phyloP scores from a whole-genome alignment of 2,329 filamentous ascomycete species.

The Claviceps humidiphila region DNA sequence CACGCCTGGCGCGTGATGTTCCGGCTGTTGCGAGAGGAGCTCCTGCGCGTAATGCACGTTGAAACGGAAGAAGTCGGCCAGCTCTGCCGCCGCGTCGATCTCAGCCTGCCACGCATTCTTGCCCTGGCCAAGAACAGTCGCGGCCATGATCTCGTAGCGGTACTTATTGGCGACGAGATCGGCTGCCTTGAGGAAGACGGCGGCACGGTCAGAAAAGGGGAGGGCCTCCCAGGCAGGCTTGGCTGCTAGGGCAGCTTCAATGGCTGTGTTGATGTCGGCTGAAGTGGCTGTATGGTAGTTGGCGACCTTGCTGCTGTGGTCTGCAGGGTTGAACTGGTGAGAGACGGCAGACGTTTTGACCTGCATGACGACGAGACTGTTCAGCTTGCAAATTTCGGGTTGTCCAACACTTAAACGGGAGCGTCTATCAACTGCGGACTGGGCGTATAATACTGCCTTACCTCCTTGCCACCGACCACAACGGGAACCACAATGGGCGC shows the following conservation, averaged over 20 bases:
- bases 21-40: conserved; percentile 75
- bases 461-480: conserved; percentile 70
- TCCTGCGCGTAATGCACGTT: conserved; percentile 91
- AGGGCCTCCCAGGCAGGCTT: conserved; percentile 76
- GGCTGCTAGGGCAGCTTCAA: conserved; percentile 72
- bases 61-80: conserved; percentile 87
- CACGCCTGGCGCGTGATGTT: conserved; percentile 67
- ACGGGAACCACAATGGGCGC: conserved; percentile 68
- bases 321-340: conserved; percentile 69
- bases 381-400: not conserved
- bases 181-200: conserved; percentile 90
- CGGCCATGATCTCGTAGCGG: conserved; percentile 90
- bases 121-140: conserved; percentile 90
- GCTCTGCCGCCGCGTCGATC: conserved; percentile 87
- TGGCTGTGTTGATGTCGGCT: conserved; percentile 64
- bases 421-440: not conserved
- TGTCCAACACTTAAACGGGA: no score
- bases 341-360: conserved; percentile 53
- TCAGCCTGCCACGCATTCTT: conserved; percentile 99
- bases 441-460: conserved; percentile 24
- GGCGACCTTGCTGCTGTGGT: conserved; percentile 64
- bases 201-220: conserved; percentile 80
- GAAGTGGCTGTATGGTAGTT: conserved; percentile 72
- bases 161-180: conserved; percentile 87
- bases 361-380: conserved; percentile 21